A percentile compares a stretch with the other conserved stretches of the same genome.
Conservation (phyloP, 176 grass and related monocot genomes). For the Lolium multiflorum region DNA sequence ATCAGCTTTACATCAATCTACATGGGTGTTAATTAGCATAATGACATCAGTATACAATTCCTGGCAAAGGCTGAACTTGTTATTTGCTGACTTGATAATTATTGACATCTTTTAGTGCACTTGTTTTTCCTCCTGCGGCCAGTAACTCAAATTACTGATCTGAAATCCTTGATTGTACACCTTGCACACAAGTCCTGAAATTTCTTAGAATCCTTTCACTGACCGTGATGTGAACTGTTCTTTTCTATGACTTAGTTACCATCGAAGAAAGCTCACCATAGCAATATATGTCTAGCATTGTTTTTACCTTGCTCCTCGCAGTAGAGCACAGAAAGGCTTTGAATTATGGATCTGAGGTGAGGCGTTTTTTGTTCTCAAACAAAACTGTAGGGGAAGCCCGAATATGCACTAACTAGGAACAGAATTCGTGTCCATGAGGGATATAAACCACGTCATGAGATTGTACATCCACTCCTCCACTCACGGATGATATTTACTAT, state of each 20-base stretch:
- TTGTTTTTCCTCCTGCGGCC: not conserved
- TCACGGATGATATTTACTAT: not conserved
- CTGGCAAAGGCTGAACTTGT: slow-evolving; percentile 23
- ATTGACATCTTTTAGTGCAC: not conserved
- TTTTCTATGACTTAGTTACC: slow-evolving; percentile 5
- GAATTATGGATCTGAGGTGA: slow-evolving; percentile 22
- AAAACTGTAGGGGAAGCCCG: not conserved
- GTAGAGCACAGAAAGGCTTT: not conserved
- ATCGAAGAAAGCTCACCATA: slow-evolving; percentile 20
- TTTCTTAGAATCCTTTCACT: slow-evolving; percentile 9
- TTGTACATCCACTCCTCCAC: not conserved
- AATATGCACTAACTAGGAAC: not conserved
- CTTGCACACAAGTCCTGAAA: slow-evolving; percentile 20
- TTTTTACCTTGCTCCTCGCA: not conserved
- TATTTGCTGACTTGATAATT: slow-evolving; percentile 4
- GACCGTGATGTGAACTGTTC: slow-evolving; percentile 1
- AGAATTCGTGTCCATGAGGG: not conserved
- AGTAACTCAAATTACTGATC: slow-evolving; percentile 20
- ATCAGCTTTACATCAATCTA: slow-evolving; percentile 29
- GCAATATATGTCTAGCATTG: not conserved
- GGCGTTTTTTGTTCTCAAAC: not conserved
- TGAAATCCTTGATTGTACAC: slow-evolving; percentile 29
- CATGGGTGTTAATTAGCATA: slow-evolving; percentile 8
- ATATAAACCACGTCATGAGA: slow-evolving; percentile 6
- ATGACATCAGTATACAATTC: slow-evolving; percentile 14